Base-by-base conservation (phyloP, 257 asterid genomes). In the Solanum appendiculatum region DNA sequence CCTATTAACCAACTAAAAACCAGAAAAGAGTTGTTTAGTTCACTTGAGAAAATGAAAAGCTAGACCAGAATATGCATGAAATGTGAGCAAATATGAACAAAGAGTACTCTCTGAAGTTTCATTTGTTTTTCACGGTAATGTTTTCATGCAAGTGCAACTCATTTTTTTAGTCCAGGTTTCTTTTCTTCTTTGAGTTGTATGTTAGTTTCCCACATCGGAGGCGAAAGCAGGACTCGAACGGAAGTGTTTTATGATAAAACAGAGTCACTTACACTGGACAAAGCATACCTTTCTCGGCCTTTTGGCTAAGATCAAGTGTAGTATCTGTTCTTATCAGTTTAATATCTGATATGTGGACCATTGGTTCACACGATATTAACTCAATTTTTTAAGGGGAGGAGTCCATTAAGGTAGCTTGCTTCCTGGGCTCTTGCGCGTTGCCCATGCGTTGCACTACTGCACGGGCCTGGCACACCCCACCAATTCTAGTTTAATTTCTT, bases 301-400 rank as follows among this genome's bases (percentile, higher is more conserved):
- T 89, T 89, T 91, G 93, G 93, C 93, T 91, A 92, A 92, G 92
- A 89, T 92, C 92, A 92, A 91, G 92, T 89, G 91, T 91, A 89
- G 20, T 25, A 64, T 25, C 20, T 25, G 68, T 23, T 58, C 3
- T 21, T 58, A 58, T 58, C 13, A 58, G 5, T 58, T 58, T 58
- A 58, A 58, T 58, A 51, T 51, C 9, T 51, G 23, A 51, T 16
- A 58, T 58, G 68, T 58, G 68, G 14, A 1, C 0, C 0, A 58
- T 58, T 21, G 68, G 2, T 10, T 0, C 12, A 56, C 25, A 7
- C 0, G 25, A 56, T 56, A 56, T 56, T 20, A 56, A 20, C 27
- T 56, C 12, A 56, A 20, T 56, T 56, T 20, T 20, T 56, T 20
- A 20, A 7, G 64, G 64, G 27, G 5, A 8, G 8, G 29, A 9